Evolutionary conservation across 2,329 filamentous ascomycete species (phyloP), one percentile per base, ranked within the genome.

Genomic region (Geosmithia flava): DNA sequence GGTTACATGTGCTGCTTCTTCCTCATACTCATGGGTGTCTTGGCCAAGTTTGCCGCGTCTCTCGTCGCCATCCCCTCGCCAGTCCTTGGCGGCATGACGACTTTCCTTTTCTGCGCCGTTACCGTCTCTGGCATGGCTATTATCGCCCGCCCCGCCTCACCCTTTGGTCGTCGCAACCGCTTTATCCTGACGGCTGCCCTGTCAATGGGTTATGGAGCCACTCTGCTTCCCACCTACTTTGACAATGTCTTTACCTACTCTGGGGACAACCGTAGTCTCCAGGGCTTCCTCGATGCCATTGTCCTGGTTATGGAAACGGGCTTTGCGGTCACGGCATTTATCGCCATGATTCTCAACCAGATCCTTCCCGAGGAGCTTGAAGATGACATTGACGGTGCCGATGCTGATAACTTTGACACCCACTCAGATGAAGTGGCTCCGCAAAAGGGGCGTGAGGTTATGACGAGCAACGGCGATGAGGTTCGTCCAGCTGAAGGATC

Each of bases 151-250:
- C 33, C 49, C 16, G 76, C 75, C 37, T 78, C 85, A 2, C 74
- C 78, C 0, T 90, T 91, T 60, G 88, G 78, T n/a, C 77, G 87
- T 39, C 80, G 87, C 47, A 90, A 85, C 56, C 76, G 87, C 20
- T 93, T 93, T 67, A 86, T 93, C 56, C 72, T 93, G 11, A 89
- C 87, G 0, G 83, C 85, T 0, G 78, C 82, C 0, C 68, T 93
- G 30, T 74, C 85, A 0, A 68, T 91, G 27, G 87, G 87, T 30
- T 86, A 86, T 53, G 80, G 81, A 49, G 81, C 81, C 10, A 84
- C 80, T 1, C 66, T 85, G 0, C 75, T 84, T 2, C 77, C 79
- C 0, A 75, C 65, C 29, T 89, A 85, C 70, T 88, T 87, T 58
- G 62, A 68, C 51, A 72, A 76, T 52, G 78, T 93, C 47, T 88